Base-by-base conservation (phyloP, 1,139 yeast genomes). In the Entelexis sorbosivorans region DNA sequence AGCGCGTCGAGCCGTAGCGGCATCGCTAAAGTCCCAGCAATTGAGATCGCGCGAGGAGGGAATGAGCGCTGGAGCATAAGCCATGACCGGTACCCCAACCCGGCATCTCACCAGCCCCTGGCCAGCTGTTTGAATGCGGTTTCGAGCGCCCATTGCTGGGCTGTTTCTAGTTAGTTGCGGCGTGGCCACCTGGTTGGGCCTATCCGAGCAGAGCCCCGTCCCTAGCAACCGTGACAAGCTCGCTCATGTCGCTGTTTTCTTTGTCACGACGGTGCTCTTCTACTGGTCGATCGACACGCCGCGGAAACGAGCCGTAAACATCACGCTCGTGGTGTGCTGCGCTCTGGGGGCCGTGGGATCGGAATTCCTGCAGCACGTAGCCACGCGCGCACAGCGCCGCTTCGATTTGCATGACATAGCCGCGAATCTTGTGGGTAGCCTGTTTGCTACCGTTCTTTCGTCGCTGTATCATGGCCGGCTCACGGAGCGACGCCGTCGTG, bases 201-300 rank as follows among this genome's bases (percentile, higher is more conserved):
- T 79, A 58, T 74, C 79, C 39, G 71, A 69, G 69, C 44, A 24
- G 22, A 31, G 29, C 19, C 68, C 67, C 26, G 58, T 78, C 36
- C 57, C 59, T n/a, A 71, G 77, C 61, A 43, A 38, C 28, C 52
- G 49, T 6, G 85, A 79, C 64, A 79, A 79, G 63, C 57, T 69
- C 8, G 61, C 77, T 24, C 85, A 79, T 58, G 74, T 74, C 51
- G 48, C 63, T 19, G 72, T 77, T 26, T 79, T 80, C 61, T 67
- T 73, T 52, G 54, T 76, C 5, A 65, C 79, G 14, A 76, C 82
- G 1, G 60, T 68, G 28, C 76, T 75, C 51, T 76, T 79, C 61
- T 79, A 77, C 68, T 77, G 78, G 69, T 63, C 78, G 9, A 66
- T 78, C 50, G 79, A 78, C 69, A 58, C 69, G 5, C 59, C 69